Evolutionary conservation across 495 filamentous ascomycete genomes (phyloP).

Genomic region (Hypoxylon intermedium): DNA sequence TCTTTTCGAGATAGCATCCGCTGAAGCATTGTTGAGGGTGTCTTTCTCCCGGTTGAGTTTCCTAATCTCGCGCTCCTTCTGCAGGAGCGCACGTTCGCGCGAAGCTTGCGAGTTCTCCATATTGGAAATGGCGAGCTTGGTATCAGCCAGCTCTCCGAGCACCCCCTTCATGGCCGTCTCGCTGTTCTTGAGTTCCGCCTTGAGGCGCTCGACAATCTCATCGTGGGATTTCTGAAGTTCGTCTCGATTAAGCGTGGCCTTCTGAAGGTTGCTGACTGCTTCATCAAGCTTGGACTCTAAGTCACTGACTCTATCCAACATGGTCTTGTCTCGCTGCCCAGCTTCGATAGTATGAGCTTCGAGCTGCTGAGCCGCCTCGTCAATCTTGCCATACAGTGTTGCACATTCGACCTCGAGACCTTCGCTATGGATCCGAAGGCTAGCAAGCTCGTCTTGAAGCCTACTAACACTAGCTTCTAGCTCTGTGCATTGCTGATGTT

Average conservation of each 20-base stretch:
- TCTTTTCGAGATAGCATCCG: not conserved
- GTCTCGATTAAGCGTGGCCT: not conserved
- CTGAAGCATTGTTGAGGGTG: not conserved
- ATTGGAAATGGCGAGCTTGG: not conserved
- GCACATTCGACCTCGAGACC: slow-evolving; percentile 9
- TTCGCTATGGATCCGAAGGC: slow-evolving; percentile 8
- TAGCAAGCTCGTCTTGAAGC: slow-evolving; percentile 6
- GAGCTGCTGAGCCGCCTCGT: not conserved
- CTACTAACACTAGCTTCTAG: slow-evolving; percentile 6
- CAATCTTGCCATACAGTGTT: slow-evolving; percentile 1
- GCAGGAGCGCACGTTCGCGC: not conserved
- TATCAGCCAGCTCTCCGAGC: not conserved
- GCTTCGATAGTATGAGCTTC: not conserved
- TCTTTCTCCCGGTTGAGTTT: not conserved
- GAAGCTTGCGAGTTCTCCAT: not conserved
- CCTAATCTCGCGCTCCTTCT: slow-evolving; percentile 1
- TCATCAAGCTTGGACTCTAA: slow-evolving; percentile 10
- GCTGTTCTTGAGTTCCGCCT: too few species aligned
- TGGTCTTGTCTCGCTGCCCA: not conserved
- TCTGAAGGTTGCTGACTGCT: not conserved
- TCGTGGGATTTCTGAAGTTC: not conserved
- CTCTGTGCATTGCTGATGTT: slow-evolving; percentile 1
- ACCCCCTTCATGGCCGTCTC: not conserved
- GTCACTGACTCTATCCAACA: not conserved
- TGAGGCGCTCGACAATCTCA: not conserved